These are phyloP conservation scores for Fusarium denticulatum DNA, from an alignment of 2,329 filamentous ascomycete species.

Conservation along the genomic window DNA sequence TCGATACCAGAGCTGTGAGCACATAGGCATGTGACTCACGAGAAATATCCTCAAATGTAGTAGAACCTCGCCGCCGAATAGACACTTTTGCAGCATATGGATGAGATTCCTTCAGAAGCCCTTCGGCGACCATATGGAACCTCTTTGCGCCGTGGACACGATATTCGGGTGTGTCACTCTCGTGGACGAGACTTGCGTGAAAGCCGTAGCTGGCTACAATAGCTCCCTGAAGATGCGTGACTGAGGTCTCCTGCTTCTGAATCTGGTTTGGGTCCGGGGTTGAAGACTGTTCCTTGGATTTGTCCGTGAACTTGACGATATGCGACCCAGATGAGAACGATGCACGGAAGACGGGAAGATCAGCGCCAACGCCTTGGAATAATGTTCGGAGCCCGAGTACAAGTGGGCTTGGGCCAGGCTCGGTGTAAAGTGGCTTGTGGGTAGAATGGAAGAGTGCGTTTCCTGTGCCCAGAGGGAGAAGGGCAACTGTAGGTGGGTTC, in stretches of 20 bases:
- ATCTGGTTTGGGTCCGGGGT: slow-evolving; percentile 17
- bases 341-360: slow-evolving; percentile 71
- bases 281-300: neutral
- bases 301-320: slow-evolving; percentile 53
- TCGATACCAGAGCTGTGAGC: slow-evolving; percentile 79
- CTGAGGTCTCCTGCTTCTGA: slow-evolving; percentile 45
- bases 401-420: slow-evolving; percentile 52
- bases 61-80: slow-evolving; percentile 38
- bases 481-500: slow-evolving; percentile 56
- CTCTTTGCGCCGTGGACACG: slow-evolving; percentile 79
- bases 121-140: slow-evolving; percentile 85
- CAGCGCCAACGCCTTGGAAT: slow-evolving; percentile 62
- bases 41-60: slow-evolving; percentile 42
- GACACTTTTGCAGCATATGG: slow-evolving; percentile 59
- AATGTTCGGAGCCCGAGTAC: slow-evolving; percentile 66
- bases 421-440: slow-evolving; percentile 65
- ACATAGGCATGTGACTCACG: slow-evolving; percentile 76
- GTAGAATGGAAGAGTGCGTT: slow-evolving; percentile 72
- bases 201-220: slow-evolving; percentile 92
- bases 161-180: slow-evolving; percentile 87
- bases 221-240: slow-evolving; percentile 70
- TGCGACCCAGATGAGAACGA: slow-evolving; percentile 68
- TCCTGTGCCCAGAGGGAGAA: slow-evolving; percentile 71
- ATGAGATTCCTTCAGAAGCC: slow-evolving; percentile 70
- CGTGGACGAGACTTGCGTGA: slow-evolving; percentile 87